Percentiles rank a stretch among this genome's conserved stretches.
Evolutionary conservation across 768 basidiomycete species (phyloP).

Genomic region (Multifurca ochricompacta): DNA sequence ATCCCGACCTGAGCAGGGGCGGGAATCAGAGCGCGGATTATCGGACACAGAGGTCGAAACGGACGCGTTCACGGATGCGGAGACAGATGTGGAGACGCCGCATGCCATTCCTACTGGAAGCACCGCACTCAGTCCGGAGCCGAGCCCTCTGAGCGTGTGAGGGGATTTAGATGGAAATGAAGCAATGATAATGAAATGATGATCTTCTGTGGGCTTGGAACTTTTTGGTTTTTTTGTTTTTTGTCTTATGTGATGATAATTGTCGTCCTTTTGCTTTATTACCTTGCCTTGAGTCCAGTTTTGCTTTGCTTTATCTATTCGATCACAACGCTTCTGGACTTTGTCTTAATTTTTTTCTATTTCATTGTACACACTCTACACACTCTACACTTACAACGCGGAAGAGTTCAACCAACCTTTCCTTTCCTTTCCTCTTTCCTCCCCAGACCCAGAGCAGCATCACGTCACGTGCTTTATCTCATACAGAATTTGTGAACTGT

Average conservation of each 20-base stretch:
- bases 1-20: neutral
- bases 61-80: slow-evolving; percentile 8
- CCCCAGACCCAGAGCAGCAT: too few relatives aligned
- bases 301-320: neutral
- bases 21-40: neutral
- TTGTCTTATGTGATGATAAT: too few relatives aligned
- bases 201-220: neutral
- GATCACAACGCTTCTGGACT: neutral
- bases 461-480: neutral
- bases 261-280: neutral
- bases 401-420: too few relatives aligned
- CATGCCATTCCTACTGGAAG: neutral
- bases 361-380: slow-evolving; percentile 12
- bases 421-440: too few relatives aligned
- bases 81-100: neutral
- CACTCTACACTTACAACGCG: neutral
- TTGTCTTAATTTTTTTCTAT: neutral
- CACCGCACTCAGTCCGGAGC: neutral
- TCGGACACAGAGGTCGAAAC: slow-evolving; percentile 10
- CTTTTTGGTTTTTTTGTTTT: neutral
- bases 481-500: neutral
- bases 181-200: neutral
- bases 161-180: neutral
- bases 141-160: neutral
- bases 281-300: neutral